Conservation (phyloP, 805 yeast species). For the Starmerella gropengiesseri region DNA sequence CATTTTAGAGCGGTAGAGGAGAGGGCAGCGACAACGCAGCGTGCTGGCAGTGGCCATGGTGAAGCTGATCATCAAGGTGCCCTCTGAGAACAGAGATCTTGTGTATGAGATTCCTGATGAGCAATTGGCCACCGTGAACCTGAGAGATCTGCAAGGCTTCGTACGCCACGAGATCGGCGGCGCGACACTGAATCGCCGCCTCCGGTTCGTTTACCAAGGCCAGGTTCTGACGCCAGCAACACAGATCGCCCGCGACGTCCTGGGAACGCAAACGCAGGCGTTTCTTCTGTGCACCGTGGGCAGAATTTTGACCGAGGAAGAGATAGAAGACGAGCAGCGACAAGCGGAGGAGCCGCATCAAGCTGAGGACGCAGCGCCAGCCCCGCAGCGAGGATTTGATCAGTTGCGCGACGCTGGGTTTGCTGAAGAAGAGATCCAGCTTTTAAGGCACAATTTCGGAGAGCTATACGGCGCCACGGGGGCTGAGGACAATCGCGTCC, state of each 20-base stretch:
- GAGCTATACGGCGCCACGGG: constrained; percentile 2
- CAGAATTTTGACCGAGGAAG: constrained; percentile 1
- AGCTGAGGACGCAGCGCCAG: background rate
- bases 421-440: constrained; percentile 5
- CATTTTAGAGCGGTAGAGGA: too few species aligned
- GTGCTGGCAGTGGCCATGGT: too few species aligned
- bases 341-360: background rate
- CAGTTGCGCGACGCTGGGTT: constrained; percentile 6
- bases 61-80: constrained; percentile 3
- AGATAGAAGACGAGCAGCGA: constrained; percentile 5
- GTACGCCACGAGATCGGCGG: constrained; percentile 5
- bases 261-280: constrained; percentile 2
- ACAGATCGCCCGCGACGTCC: background rate
- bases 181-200: constrained; percentile 4
- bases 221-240: background rate
- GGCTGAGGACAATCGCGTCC: background rate
- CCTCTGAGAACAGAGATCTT: constrained; percentile 3
- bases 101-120: background rate
- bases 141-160: constrained; percentile 1
- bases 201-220: constrained; percentile 5
- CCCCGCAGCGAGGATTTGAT: constrained; percentile 5
- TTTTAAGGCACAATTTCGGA: constrained; percentile 1
- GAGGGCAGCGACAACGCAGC: too few species aligned
- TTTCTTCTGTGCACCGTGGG: constrained; percentile 2
- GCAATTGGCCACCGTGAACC: background rate